These are phyloP conservation scores for Magnaporthiopsis poae DNA, from an alignment of 2,329 filamentous ascomycete species.

Conservation along the genomic window DNA sequence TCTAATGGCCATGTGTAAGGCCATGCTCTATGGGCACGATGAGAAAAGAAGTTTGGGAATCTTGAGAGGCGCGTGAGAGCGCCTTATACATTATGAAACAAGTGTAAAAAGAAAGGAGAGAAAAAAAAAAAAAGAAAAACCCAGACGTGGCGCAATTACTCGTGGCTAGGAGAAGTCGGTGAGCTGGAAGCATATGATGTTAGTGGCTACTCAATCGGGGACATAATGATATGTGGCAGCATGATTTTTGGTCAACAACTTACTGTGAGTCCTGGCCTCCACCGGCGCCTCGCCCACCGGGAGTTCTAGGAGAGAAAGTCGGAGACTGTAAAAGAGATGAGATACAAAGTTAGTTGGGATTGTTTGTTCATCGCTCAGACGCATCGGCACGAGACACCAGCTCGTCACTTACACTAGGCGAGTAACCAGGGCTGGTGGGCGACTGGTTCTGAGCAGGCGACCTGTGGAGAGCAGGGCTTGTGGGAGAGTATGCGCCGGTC, in stretches of 20 bases:
- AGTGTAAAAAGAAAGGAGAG: not conserved
- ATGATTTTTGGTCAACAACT: constrained; percentile 14
- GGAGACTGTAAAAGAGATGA: constrained; percentile 27
- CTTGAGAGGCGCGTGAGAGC: constrained; percentile 5
- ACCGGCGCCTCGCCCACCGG: constrained; percentile 25
- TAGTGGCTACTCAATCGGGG: constrained; percentile 1
- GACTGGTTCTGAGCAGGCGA: constrained; percentile 46
- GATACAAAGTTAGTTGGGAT: not conserved
- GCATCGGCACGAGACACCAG: too few species aligned
- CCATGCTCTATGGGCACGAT: not conserved
- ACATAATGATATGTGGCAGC: constrained; percentile 3
- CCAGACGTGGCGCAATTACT: constrained; percentile 16
- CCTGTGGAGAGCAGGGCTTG: constrained; percentile 50
- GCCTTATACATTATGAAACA: constrained; percentile 12
- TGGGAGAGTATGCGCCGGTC: constrained; percentile 48
- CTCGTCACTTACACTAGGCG: constrained; percentile 45
- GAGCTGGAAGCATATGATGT: constrained; percentile 19
- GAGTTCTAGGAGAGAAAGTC: constrained; percentile 34
- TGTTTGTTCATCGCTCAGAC: not conserved
- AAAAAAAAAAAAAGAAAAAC: constrained; percentile 2
- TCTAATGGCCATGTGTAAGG: not conserved
- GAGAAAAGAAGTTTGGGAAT: not conserved
- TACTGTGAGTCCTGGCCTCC: constrained; percentile 33
- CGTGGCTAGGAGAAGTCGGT: constrained; percentile 29
- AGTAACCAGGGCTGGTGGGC: constrained; percentile 63